Evolutionary conservation across 305 asterid species (phyloP).

Genomic region (Fraxinus angustifolia): DNA sequence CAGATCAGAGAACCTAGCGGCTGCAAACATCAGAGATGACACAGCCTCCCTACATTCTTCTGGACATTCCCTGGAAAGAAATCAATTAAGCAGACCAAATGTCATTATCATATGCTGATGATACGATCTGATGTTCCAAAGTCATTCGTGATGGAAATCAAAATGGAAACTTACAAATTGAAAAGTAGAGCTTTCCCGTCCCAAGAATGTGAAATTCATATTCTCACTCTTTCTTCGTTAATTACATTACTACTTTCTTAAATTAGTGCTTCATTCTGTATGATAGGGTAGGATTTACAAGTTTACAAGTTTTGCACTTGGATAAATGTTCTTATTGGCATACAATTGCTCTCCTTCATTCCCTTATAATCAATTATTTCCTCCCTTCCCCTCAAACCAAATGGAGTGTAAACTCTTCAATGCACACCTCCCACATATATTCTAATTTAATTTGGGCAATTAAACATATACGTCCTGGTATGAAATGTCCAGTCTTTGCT

Average conservation of each 20-base stretch:
- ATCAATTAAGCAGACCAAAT: conserved; percentile 19
- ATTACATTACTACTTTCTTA: background rate
- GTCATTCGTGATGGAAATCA: background rate
- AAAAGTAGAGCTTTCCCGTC: background rate
- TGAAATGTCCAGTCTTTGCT: background rate
- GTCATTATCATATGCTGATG: conserved; percentile 18
- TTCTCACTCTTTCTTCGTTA: background rate
- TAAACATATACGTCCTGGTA: background rate
- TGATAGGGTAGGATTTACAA: background rate
- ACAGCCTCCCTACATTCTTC: conserved; percentile 88
- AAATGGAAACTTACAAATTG: background rate
- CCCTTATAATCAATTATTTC: background rate
- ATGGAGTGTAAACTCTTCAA: background rate
- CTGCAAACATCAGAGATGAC: conserved; percentile 88
- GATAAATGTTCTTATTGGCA: background rate
- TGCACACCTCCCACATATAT: background rate
- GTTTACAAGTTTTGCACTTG: background rate
- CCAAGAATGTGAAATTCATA: background rate
- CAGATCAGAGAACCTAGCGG: conserved; percentile 92
- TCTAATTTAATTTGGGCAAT: background rate
- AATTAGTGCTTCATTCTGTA: background rate
- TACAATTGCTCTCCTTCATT: background rate
- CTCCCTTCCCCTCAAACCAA: background rate
- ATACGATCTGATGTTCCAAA: conserved; percentile 15
- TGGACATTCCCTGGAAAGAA: conserved; percentile 75